A percentile compares a stretch with the other conserved stretches of the same genome.
These are phyloP conservation scores for Margaritispora aquatica DNA, from an alignment of 495 filamentous ascomycete species.

Conservation along the genomic window DNA sequence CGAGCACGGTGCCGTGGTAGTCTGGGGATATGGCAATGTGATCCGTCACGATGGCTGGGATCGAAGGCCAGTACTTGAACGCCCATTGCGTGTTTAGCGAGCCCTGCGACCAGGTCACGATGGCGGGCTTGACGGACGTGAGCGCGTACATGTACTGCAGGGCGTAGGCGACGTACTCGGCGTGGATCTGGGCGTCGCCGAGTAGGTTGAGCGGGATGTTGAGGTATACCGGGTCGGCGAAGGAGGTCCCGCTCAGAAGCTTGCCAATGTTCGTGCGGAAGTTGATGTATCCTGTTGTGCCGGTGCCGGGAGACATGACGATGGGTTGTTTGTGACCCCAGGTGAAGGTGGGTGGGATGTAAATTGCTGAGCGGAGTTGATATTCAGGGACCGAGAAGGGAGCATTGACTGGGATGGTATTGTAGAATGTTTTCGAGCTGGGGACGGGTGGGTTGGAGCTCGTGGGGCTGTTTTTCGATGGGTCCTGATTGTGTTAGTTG, in stretches of 20 bases:
- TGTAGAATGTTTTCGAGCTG: conserved; percentile 21
- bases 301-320: conserved; percentile 43
- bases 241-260: conserved; percentile 25
- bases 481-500: conserved; percentile 2
- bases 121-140: conserved; percentile 27
- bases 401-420: conserved; percentile 28
- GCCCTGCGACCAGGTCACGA: conserved; percentile 46
- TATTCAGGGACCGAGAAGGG: conserved; percentile 36
- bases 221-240: conserved; percentile 42
- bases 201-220: conserved; percentile 38
- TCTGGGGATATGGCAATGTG: conserved; percentile 39
- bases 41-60: conserved; percentile 29
- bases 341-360: conserved; percentile 36
- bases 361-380: conserved; percentile 33
- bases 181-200: conserved; percentile 36
- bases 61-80: conserved; percentile 47
- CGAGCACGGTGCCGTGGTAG: conserved; percentile 37
- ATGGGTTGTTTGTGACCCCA: conserved; percentile 33
- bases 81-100: conserved; percentile 42
- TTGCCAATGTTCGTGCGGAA: conserved; percentile 39
- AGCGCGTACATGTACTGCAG: conserved; percentile 40
- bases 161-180: conserved; percentile 37
- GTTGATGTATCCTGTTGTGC: conserved; percentile 30
- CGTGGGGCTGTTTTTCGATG: conserved; percentile 6
- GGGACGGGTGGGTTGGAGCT: conserved; percentile 27